Base-by-base conservation (phyloP, 2,329 filamentous ascomycete genomes). In the Trichoderma guizhouense region DNA sequence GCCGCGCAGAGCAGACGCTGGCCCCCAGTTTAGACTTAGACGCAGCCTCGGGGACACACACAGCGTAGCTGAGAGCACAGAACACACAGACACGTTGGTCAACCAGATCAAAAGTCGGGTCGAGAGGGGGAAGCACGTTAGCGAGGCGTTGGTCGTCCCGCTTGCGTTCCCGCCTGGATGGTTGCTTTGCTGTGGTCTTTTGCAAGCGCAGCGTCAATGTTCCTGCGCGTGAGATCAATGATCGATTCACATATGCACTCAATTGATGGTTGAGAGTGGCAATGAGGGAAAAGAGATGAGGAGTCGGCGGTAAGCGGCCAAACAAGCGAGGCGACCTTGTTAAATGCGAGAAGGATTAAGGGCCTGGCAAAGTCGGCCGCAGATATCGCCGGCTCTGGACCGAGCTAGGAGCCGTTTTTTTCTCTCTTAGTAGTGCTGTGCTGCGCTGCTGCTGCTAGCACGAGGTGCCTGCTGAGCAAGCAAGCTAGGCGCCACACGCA, bases 231-330 rank as follows among this genome's bases (percentile, higher is more conserved):
- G 51, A 51, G 61, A 70, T 47, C 36, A 53, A 26, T n/a, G 34
- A 39, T 39, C 24, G 34, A 36, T 36, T 36, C 6, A 36, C 34
- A 36, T 36, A 55, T 57, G 26, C 34, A 47, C 28, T 32, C 28
- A 58, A 32, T 32, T 14, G 30, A 60, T 14, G 28, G 57, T 15
- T 53, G 47, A 12, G 47, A 24, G 21, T 53, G 63, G 60, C 51
- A 58, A 68, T 34, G 55, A 63, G 32, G 34, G 60, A 51, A 30
- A 34, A 58, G 32, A 57, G 34, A 71, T 34, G 66, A 72, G 53
- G 51, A 71, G 69, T 73, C 72, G 72, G 72, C 69, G 69, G 69
- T 73, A 73, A 73, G 72, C 72, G 72, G 72, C 28, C 69, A 64
- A 61, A 70, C 18, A 34, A 36, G 71, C 58, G 58, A 71, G 61